Evolutionary conservation across 495 filamentous ascomycete species (phyloP).

Genomic region (Trichoderma erinaceum): DNA sequence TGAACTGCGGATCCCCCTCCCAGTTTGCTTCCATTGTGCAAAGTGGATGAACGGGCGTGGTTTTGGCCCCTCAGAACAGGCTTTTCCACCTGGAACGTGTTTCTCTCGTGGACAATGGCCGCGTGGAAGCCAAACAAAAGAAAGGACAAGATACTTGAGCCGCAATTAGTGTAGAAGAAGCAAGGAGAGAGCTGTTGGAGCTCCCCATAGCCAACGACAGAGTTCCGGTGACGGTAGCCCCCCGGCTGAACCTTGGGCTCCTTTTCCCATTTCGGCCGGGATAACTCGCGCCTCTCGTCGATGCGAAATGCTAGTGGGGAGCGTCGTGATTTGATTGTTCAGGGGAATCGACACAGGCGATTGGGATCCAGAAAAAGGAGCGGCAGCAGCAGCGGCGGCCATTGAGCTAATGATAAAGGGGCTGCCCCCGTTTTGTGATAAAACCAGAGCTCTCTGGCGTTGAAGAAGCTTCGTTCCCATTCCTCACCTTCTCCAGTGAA

Average conservation of each 20-base stretch:
- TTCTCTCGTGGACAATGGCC: background rate
- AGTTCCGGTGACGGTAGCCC: background rate
- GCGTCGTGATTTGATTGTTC: background rate
- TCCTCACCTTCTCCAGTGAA: background rate
- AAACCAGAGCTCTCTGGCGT: background rate
- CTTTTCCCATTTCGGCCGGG: background rate
- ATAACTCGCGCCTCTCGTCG: background rate
- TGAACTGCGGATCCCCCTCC: slow-evolving; percentile 10
- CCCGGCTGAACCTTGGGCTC: background rate
- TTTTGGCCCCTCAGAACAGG: background rate
- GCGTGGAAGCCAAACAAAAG: background rate
- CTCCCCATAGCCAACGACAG: too few relatives aligned
- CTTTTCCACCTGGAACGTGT: background rate
- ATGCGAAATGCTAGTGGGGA: slow-evolving; percentile 12
- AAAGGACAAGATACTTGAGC: background rate
- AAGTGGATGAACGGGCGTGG: background rate
- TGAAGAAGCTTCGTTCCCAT: background rate
- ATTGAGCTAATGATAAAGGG: background rate
- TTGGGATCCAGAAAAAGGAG: slow-evolving; percentile 9
- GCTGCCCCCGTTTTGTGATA: slow-evolving; percentile 2
- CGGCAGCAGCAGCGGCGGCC: background rate
- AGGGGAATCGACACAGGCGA: slow-evolving; percentile 2
- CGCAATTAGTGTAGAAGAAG: too few relatives aligned
- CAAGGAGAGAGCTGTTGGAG: too few relatives aligned
- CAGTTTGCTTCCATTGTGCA: background rate